Conservation (phyloP, 208 protist genomes). For the Naegleria fowleri region DNA sequence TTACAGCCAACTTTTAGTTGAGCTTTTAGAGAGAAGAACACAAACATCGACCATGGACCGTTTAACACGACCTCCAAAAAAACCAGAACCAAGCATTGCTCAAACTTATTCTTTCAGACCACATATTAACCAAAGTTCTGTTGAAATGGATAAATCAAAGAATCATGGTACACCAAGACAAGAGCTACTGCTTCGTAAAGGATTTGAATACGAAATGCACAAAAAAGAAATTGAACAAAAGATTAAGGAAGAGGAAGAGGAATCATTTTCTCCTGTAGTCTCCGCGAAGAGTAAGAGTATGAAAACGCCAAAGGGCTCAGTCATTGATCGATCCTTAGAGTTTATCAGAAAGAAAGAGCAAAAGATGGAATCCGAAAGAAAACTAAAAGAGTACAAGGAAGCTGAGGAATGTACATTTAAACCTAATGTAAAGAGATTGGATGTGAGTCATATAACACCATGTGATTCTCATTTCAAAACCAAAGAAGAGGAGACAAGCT, state of each 20-base stretch:
- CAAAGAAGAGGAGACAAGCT: neutral
- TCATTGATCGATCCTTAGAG: neutral
- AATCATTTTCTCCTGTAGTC: neutral
- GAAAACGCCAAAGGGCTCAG: neutral
- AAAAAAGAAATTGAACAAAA: constrained; percentile 2
- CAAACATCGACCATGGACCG: neutral
- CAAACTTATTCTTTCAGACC: neutral
- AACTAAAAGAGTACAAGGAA: neutral
- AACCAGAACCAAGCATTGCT: neutral
- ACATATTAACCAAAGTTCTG: neutral
- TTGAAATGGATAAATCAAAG: neutral
- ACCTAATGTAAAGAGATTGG: neutral
- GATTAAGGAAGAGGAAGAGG: neutral
- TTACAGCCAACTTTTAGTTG: neutral
- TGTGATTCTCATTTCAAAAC: neutral
- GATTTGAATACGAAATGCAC: neutral
- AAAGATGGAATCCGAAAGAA: neutral
- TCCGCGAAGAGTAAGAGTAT: neutral
- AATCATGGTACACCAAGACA: neutral
- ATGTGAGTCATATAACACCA: neutral
- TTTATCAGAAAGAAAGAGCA: neutral
- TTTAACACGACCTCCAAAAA: neutral
- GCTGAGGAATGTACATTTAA: neutral
- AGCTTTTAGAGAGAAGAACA: neutral
- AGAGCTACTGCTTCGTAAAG: neutral